phyloP scores from a whole-genome alignment of 768 basidiomycete species.

The Hygrophoropsis aurantiaca region DNA sequence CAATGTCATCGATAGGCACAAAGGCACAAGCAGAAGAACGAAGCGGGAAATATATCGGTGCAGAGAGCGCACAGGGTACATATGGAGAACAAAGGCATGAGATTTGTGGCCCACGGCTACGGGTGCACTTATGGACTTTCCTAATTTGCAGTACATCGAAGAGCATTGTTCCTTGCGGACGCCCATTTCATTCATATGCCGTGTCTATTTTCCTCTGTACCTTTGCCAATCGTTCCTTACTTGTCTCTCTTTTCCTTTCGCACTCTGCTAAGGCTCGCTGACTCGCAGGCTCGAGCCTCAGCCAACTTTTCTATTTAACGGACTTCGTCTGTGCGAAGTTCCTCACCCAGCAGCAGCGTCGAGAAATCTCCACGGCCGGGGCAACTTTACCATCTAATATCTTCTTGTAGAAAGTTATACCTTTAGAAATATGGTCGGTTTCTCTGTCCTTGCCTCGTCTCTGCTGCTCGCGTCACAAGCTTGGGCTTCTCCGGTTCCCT shows the following conservation, averaged over 20 bases:
- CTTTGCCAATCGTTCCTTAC: slow-evolving; percentile 12
- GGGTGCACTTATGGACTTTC: background rate
- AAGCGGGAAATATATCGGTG: background rate
- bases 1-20: background rate
- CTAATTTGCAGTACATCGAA: slow-evolving; percentile 3
- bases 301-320: slow-evolving; percentile 7
- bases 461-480: slow-evolving; percentile 28
- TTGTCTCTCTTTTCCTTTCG: slow-evolving; percentile 4
- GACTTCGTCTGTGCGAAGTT: background rate
- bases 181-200: slow-evolving; percentile 5
- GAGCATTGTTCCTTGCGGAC: slow-evolving; percentile 15
- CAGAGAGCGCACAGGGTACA: slow-evolving; percentile 3
- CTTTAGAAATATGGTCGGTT: slow-evolving; percentile 32
- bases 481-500: slow-evolving; percentile 30
- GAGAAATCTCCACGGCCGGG: background rate
- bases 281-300: slow-evolving; percentile 14
- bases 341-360: slow-evolving; percentile 2
- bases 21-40: background rate
- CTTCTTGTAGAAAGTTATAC: slow-evolving; percentile 4
- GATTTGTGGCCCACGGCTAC: background rate
- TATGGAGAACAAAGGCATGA: slow-evolving; percentile 20
- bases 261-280: background rate
- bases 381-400: background rate
- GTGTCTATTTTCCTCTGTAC: slow-evolving; percentile 6
- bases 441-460: slow-evolving; percentile 31